Percentiles rank a stretch among this genome's conserved stretches.
Evolutionary conservation across 257 asterid species (phyloP).

Genomic region (Nicotiana paniculata): DNA sequence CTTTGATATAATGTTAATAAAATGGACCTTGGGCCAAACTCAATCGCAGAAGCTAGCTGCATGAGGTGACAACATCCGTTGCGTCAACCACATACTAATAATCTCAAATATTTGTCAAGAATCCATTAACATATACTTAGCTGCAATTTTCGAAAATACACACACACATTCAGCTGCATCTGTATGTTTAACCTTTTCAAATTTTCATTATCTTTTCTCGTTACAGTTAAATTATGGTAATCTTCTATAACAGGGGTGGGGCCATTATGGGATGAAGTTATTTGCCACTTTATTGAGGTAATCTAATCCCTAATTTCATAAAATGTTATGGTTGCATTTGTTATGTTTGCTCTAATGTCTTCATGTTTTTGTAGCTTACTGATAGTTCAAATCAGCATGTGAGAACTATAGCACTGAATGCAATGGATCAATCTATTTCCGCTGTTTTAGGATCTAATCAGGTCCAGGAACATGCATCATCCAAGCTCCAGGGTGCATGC

Average conservation of each 20-base stretch:
- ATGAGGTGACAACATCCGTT: too few species aligned
- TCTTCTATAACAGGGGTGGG: constrained; percentile 67
- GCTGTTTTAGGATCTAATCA: constrained; percentile 88
- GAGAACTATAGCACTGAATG: constrained; percentile 75
- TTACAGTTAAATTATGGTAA: background rate
- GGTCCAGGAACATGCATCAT: constrained; percentile 45
- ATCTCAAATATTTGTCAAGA: too few species aligned
- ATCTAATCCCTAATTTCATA: constrained; percentile 8
- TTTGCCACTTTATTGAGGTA: constrained; percentile 90
- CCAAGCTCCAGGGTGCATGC: constrained; percentile 34
- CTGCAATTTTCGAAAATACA: too few species aligned
- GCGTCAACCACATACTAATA: too few species aligned
- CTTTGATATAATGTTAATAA: too few species aligned
- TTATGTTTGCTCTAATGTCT: constrained; percentile 7
- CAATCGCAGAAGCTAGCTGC: too few species aligned
- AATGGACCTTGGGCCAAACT: too few species aligned
- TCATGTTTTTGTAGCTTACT: constrained; percentile 63
- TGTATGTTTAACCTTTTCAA: too few species aligned
- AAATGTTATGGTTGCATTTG: background rate
- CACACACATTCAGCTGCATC: too few species aligned
- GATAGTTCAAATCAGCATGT: constrained; percentile 65
- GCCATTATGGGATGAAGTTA: constrained; percentile 87
- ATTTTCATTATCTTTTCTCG: background rate
- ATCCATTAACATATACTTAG: too few species aligned
- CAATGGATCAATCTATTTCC: constrained; percentile 86